These are phyloP conservation scores for Hypholoma fasciculare DNA, from an alignment of 768 basidiomycete genomes.

Conservation along the genomic window DNA sequence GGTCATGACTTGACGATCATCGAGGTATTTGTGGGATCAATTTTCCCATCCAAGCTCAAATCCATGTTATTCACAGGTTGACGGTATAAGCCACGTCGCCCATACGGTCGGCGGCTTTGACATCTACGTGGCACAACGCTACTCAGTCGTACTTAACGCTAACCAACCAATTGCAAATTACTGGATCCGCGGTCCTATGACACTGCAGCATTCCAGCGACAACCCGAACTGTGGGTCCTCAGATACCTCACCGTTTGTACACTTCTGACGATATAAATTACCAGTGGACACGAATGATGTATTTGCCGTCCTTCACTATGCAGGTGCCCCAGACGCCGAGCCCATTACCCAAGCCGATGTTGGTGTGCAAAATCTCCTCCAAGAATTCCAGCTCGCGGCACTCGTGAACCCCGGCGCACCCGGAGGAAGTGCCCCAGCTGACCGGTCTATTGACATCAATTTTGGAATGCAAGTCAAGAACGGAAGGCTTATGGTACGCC, in stretches of 20 bases:
- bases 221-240: constrained; percentile 30
- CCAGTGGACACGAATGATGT: constrained; percentile 19
- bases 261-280: not conserved
- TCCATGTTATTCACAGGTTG: constrained; percentile 25
- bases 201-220: constrained; percentile 27
- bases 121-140: constrained; percentile 51
- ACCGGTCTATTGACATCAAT: constrained; percentile 19
- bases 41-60: constrained; percentile 1
- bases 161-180: constrained; percentile 48
- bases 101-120: constrained; percentile 37
- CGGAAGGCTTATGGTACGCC: constrained; percentile 10
- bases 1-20: constrained; percentile 27
- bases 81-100: constrained; percentile 33
- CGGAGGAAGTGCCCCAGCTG: constrained; percentile 20
- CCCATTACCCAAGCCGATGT: constrained; percentile 29
- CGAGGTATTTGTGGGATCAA: constrained; percentile 21
- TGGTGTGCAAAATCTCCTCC: constrained; percentile 20
- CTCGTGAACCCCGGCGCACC: constrained; percentile 19
- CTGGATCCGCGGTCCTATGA: constrained; percentile 40
- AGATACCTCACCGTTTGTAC: not conserved
- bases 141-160: constrained; percentile 41
- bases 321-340: constrained; percentile 31
- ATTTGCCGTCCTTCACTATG: constrained; percentile 39
- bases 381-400: constrained; percentile 8
- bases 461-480: constrained; percentile 18